Evolutionary conservation across 441 rosid species (phyloP), one percentile per base, ranked within the genome.

Genomic region (Adansonia rubrostipa): DNA sequence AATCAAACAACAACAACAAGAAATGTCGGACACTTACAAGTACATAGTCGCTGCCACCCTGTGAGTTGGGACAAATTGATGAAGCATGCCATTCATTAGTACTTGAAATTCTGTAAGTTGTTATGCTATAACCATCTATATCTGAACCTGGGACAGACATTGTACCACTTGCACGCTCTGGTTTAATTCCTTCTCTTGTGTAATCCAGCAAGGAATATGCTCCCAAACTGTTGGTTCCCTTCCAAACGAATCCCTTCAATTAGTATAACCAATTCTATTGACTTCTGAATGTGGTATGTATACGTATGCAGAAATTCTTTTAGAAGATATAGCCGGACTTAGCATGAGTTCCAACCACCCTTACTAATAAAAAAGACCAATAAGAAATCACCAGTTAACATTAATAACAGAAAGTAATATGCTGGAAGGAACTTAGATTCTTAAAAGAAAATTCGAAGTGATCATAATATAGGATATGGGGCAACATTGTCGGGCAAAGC

Each of bases 61-160:
- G 44, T 53, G 78, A 61, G 74, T 80, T 80, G 24, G 79, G 82
- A 72, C 61, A 54, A 67, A 81, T 17, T 36, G 80, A 79, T 63
- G 80, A 74, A 66, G 84, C 82, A 56, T 76, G 77, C 84, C 84
- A 81, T 73, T 81, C 81, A 28, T 79, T 84, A 51, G 28, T 67
- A 79, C 76, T 76, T 13, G 86, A 81, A 20, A 77, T 68, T 44
- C 86, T 84, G 11, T 81, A 74, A 14, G 82, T 81, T 73, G 77
- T 77, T 53, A 73, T 65, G 61, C 56, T 57, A 73, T 71, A 78
- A 17, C 65, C 63, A 58, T 53, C 58, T 42, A 22, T 22, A 22
- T 67, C 75, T 61, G 82, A 68, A 60, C 80, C 40, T 58, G 67
- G 54, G 76, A 71, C 44, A 15, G 77, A 44, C n/a, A 22, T 20